A percentile compares a stretch with the other conserved stretches of the same genome.
phyloP scores from a whole-genome alignment of 2,329 filamentous ascomycete species.

The Parastagonospora avenae region DNA sequence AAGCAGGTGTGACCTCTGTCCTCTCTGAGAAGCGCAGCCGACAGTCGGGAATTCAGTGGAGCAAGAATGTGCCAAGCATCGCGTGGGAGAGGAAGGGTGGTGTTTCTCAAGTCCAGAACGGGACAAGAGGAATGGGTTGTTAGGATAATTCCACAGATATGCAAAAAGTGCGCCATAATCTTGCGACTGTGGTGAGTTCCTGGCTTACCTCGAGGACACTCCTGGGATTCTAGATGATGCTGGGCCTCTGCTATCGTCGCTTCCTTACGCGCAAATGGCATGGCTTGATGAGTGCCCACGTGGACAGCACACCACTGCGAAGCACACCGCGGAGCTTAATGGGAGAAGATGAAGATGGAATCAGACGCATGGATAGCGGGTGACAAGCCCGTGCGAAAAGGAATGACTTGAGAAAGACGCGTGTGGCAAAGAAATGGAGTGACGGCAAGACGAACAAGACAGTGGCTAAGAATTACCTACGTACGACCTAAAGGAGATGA shows the following conservation, averaged over 20 bases:
- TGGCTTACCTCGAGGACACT: not conserved
- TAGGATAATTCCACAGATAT: slow-evolving; percentile 8
- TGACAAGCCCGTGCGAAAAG: not conserved
- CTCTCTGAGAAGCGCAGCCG: not conserved
- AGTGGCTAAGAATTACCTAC: not conserved
- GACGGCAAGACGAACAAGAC: not conserved
- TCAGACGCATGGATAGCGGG: not conserved
- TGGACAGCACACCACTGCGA: slow-evolving; percentile 2
- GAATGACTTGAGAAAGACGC: not conserved
- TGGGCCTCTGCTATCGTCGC: not conserved
- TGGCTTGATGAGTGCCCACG: slow-evolving; percentile 1
- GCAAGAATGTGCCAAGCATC: slow-evolving; percentile 16
- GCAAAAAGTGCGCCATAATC: not conserved
- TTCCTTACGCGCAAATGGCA: slow-evolving; percentile 7
- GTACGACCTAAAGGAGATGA: no score
- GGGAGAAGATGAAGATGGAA: not conserved
- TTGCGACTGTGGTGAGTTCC: not conserved
- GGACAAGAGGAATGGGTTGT: slow-evolving; percentile 15
- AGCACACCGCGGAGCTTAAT: not conserved
- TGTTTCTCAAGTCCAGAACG: slow-evolving; percentile 11
- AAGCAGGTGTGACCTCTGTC: slow-evolving; percentile 12
- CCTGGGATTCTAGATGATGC: slow-evolving; percentile 2
- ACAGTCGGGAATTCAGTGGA: not conserved
- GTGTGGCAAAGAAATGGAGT: not conserved
- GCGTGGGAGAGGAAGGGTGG: slow-evolving; percentile 3